Conservation (phyloP, 179 eudicot genomes). For the Pouteria campechiana region DNA sequence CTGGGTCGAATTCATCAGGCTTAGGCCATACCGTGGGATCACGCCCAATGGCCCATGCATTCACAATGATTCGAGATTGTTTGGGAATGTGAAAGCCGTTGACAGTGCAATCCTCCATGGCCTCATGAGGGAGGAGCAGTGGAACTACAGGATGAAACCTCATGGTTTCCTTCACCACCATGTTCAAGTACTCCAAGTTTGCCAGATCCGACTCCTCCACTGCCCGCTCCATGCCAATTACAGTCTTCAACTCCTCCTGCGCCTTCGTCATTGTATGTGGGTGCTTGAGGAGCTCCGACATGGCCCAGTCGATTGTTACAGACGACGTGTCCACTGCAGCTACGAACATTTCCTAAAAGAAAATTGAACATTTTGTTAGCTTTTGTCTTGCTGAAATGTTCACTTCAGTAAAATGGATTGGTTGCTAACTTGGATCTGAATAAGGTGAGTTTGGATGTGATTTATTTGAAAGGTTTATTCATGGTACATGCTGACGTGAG, state of each 20-base stretch:
- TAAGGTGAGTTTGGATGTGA: neutral
- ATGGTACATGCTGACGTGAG: too few species aligned
- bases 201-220: conserved; percentile 10
- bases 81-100: conserved; percentile 12
- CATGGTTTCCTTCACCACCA: conserved; percentile 8
- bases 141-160: conserved; percentile 14
- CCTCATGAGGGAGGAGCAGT: conserved; percentile 6
- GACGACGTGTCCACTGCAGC: conserved; percentile 13
- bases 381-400: too few species aligned
- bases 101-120: conserved; percentile 2
- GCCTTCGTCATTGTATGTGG: conserved; percentile 1
- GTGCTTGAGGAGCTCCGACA: conserved; percentile 8
- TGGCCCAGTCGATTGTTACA: conserved; percentile 11
- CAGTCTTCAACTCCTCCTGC: conserved; percentile 5
- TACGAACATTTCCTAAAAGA: conserved; percentile 8
- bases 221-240: conserved; percentile 5
- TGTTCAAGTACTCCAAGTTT: conserved; percentile 5
- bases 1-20: conserved; percentile 1
- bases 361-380: too few species aligned
- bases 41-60: conserved; percentile 12
- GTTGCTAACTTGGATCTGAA: neutral
- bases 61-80: conserved; percentile 4
- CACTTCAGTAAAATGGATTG: too few species aligned
- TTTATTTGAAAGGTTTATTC: too few species aligned
- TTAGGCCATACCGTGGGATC: conserved; percentile 9